Evolutionary conservation across 148 eudicot species (phyloP), one percentile per base, ranked within the genome.

Genomic region (Euryodendron excelsum): DNA sequence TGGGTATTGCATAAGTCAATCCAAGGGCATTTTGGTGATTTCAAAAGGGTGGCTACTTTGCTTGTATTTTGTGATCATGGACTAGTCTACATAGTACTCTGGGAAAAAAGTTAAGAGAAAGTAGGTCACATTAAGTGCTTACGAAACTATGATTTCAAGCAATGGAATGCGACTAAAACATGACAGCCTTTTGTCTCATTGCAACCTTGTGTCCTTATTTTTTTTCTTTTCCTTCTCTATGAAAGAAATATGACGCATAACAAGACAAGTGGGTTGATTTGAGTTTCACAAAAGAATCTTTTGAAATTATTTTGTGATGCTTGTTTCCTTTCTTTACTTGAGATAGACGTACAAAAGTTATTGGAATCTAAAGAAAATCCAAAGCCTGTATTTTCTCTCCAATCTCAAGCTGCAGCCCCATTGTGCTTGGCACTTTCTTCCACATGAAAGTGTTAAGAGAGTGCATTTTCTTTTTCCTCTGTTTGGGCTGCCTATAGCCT

Each of bases 211-310:
- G 18, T 78, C n/a, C n/a, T n/a, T n/a, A n/a, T 69, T 70, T 30
- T 37, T 73, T 41, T 72, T n/a, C n/a, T n/a, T n/a, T n/a, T n/a
- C n/a, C n/a, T n/a, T n/a, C n/a, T n/a, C n/a, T 25, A 11, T 50
- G 47, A 47, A 61, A 47, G 60, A 55, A 50, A 25, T 21, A 25
- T 31, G 52, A 50, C 65, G 76, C 52, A 55, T 37, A 31, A 72
- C 53, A 66, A 65, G 39, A 56, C 77, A 69, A 79, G 83, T 80
- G 80, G 87, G 77, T 77, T 66, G 78, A 86, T 81, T 80, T 69
- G 77, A 71, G 82, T 72, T 80, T 64, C 41, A 20, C 66, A 12
- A 66, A 37, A 48, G 17, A 44, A 34, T 58, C 73, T 55, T 74
- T 74, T 64, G 47, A 27, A 59, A 30, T 79, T 50, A 52, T 72